Evolutionary conservation across 2,329 filamentous ascomycete genomes (phyloP), one percentile per base, ranked within the genome.

Genomic region (Zasmidium angulare): DNA sequence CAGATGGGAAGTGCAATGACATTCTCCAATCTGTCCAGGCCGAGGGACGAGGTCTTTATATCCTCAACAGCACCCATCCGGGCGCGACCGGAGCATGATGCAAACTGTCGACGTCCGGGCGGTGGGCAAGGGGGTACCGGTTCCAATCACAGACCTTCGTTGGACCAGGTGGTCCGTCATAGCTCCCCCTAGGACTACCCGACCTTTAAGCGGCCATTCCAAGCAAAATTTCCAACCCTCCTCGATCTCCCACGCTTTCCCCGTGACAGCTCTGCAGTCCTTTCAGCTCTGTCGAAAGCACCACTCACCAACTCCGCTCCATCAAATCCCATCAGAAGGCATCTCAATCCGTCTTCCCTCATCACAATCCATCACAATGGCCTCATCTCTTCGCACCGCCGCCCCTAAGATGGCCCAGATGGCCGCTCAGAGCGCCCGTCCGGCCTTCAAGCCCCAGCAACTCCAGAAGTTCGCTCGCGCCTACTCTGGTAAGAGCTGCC

Each of bases 341-440:
- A 31, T 24, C 55, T 49, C 50, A 49, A 53, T 53, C 59, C 61
- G 60, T 63, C 63, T 56, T 63, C 62, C 60, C 56, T 59, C 63
- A 61, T 76, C 75, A 74, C 71, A 81, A 54, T 78, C 82, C 82
- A 80, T 86, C 84, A 85, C 84, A 90, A 92, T 92, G 89, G 87
- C 89, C 79, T 84, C 86, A 79, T 82, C 86, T 53, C 70, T 73
- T 78, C 89, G 89, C 82, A 84, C 91, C 79, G 84, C 90, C 81
- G 86, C 89, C 78, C 87, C 88, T 75, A 86, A 89, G 79, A 84
- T 91, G 83, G 87, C 88, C 79, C 84, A 86, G 77, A 78, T 80
- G 76, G 78, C 77, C 74, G 85, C 88, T 46, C 71, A 73, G 81
- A 88, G 89, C 86, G 88, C 88, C 79, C 89, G 89, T 59, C 88